Base-by-base conservation (phyloP, 1,139 yeast genomes). In the Nematodospora anomalae region DNA sequence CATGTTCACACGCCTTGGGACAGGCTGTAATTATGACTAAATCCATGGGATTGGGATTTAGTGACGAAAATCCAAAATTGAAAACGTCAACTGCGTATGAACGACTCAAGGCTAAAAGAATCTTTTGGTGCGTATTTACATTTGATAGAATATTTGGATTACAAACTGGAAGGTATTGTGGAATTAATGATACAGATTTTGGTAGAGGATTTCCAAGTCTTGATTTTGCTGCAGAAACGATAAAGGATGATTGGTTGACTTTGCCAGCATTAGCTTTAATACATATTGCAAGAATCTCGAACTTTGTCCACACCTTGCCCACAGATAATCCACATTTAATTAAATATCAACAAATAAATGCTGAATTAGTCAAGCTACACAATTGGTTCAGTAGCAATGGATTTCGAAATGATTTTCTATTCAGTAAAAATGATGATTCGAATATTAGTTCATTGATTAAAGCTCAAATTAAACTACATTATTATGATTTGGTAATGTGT, bases 121-220 rank as follows among this genome's bases (percentile, higher is more conserved):
- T 79, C 1, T 80, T 77, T 51, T 80, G 83, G 82, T 51, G 74
- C 18, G 75, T 74, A 4, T 80, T 70, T 49, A 66, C 76, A 1
- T 60, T 78, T 62, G 88, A 81, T 47, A 60, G 81, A 38, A 45
- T 77, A 13, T 55, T 77, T 40, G 77, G 79, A 3, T 56, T 79
- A 26, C 85, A 79, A 46, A 64, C 69, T 26, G 86, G 87, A 2
- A 57, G 80, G 35, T 58, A 62, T 32, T 64, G 68, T 43, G 71
- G 70, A 2, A 50, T 79, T 14, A 48, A 61, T 10, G 71, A 68
- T 23, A 46, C 46, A 15, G 79, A 74, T 32, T 49, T 60, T 13
- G 50, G 45, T 15, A 43, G 64, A 4, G 52, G 49, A 4, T 60
- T 60, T 28, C 80, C 83, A 0, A 45, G 53, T 9, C 45, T 52